A percentile compares a stretch with the other conserved stretches of the same genome.
Conservation (phyloP, 2,329 filamentous ascomycete genomes). For the Paecilomyces sp. region DNA sequence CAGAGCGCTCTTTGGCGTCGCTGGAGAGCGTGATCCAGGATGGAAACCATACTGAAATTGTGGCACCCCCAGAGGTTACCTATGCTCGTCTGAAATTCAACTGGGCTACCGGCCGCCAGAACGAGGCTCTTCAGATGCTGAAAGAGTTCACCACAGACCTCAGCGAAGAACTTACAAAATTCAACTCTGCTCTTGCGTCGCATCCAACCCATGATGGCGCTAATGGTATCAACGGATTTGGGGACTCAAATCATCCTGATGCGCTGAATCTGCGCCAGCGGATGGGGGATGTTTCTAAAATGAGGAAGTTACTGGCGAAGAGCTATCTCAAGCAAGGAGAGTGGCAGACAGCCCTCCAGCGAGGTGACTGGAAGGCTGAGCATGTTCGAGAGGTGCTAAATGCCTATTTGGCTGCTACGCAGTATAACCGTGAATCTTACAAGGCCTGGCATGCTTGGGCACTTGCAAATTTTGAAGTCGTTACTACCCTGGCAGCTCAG, state of each 20-base stretch:
- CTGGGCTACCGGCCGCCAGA: constrained; percentile 74
- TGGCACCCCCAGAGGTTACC: constrained; percentile 64
- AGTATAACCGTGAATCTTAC: constrained; percentile 92
- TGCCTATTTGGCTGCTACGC: constrained; percentile 87
- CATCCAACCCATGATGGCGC: constrained; percentile 33
- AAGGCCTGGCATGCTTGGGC: constrained; percentile 99
- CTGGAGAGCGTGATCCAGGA: constrained; percentile 65
- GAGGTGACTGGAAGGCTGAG: constrained; percentile 81
- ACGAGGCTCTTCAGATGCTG: constrained; percentile 53
- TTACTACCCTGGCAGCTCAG: constrained; percentile 68
- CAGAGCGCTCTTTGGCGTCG: constrained; percentile 88
- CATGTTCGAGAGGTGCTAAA: constrained; percentile 80
- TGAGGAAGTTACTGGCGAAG: constrained; percentile 72
- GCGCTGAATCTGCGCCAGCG: constrained; percentile 30
- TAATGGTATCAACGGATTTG: constrained; percentile 44
- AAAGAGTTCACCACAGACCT: constrained; percentile 56
- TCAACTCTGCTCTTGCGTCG: constrained; percentile 33
- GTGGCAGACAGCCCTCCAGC: constrained; percentile 82
- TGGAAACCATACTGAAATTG: constrained; percentile 31
- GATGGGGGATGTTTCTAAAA: constrained; percentile 47
- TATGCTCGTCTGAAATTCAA: constrained; percentile 98
- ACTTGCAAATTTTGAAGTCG: constrained; percentile 95
- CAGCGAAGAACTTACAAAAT: constrained; percentile 50
- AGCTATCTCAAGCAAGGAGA: constrained; percentile 95
- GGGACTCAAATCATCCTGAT: constrained; percentile 34